Conservation (phyloP, 345 rosid species). For the Rhizophora apiculata region DNA sequence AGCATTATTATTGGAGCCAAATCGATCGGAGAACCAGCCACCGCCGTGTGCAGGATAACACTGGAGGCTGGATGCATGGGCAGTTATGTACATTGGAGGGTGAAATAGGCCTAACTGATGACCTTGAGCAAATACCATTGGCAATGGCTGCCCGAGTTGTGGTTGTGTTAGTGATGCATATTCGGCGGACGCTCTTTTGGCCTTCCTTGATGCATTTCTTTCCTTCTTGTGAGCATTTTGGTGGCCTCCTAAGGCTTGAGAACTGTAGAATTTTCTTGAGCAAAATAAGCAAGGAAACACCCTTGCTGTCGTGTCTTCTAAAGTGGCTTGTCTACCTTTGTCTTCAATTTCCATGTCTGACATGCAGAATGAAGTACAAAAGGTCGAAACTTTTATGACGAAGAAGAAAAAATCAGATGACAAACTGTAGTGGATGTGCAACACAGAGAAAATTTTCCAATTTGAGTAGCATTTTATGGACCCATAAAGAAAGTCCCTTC, state of each 20-base stretch:
- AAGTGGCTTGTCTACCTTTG: slow-evolving; percentile 24
- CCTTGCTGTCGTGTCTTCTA: slow-evolving; percentile 37
- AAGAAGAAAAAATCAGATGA: background rate
- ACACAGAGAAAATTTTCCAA: background rate
- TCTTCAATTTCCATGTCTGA: slow-evolving; percentile 42
- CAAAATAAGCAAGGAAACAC: slow-evolving; percentile 75
- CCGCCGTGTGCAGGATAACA: slow-evolving; percentile 24
- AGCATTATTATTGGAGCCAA: slow-evolving; percentile 35
- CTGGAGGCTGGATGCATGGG: slow-evolving; percentile 44
- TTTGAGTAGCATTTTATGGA: background rate
- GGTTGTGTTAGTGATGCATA: slow-evolving; percentile 28
- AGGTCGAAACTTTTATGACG: background rate
- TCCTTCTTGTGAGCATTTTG: slow-evolving; percentile 97
- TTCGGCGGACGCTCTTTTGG: slow-evolving; percentile 52
- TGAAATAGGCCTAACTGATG: slow-evolving; percentile 37
- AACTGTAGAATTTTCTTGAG: slow-evolving; percentile 77
- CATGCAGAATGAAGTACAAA: background rate
- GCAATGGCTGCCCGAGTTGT: slow-evolving; percentile 29
- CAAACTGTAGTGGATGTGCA: background rate
- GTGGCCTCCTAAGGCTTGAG: slow-evolving; percentile 95
- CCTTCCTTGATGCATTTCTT: slow-evolving; percentile 68
- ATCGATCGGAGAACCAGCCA: slow-evolving; percentile 23
- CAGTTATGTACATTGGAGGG: slow-evolving; percentile 49
- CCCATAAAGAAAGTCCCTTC: background rate
- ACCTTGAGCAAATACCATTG: slow-evolving; percentile 33